Conservation (phyloP, 2,329 filamentous ascomycete genomes). For the Leptographium wingfieldii region DNA sequence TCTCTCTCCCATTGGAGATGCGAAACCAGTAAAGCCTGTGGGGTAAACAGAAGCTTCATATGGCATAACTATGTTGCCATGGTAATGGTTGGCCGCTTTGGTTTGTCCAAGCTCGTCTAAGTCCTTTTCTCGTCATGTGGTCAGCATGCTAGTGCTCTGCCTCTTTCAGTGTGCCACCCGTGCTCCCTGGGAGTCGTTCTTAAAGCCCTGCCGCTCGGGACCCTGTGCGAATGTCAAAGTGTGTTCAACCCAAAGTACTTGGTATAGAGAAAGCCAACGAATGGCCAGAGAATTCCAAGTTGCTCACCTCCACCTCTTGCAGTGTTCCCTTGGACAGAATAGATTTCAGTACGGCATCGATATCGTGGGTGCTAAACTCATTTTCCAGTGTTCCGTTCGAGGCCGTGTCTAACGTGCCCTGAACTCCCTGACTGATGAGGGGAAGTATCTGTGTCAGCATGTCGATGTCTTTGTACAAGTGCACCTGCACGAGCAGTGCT, state of each 20-base stretch:
- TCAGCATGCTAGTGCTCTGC: neutral
- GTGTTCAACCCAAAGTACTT: neutral
- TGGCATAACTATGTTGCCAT: neutral
- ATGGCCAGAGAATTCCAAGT: neutral
- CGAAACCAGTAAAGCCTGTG: no score
- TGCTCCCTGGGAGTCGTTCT: conserved; percentile 38
- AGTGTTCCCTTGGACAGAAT: conserved; percentile 67
- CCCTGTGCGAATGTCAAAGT: conserved; percentile 24
- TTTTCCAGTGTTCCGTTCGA: conserved; percentile 64
- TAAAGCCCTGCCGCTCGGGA: conserved; percentile 36
- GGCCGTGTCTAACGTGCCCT: conserved; percentile 66
- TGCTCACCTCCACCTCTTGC: conserved; percentile 44
- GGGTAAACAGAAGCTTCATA: no score
- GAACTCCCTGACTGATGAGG: conserved; percentile 62
- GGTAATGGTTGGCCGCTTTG: neutral
- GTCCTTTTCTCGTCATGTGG: neutral
- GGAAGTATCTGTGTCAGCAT: neutral
- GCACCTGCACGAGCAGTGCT: neutral
- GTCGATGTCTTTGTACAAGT: neutral
- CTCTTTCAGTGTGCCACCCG: neutral
- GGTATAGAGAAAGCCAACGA: neutral
- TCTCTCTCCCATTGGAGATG: no score
- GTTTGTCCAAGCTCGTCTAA: neutral
- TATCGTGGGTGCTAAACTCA: conserved; percentile 72
- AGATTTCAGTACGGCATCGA: conserved; percentile 69